Base-by-base conservation (phyloP, 2,329 filamentous ascomycete genomes). In the Nothophaeocryptopus gaeumannii region DNA sequence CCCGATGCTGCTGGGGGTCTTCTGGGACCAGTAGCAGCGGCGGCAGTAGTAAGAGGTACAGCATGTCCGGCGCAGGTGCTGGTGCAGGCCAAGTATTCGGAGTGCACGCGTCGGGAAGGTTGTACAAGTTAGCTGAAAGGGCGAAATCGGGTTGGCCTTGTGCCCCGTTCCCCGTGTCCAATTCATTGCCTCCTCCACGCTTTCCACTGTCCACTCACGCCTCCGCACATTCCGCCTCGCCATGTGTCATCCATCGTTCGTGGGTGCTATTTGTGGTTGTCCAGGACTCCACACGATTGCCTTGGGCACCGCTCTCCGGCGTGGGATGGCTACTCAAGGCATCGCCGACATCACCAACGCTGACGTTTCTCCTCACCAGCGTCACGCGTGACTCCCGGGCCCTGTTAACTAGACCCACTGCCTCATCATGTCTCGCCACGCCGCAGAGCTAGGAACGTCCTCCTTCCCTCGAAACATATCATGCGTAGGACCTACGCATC, bases 381-480 rank as follows among this genome's bases (percentile, higher is more conserved):
- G 32, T 53, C 48, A 51, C 45, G 51, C 54, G 51, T 47, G 31
- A 47, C 41, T 43, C 37, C 40, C 45, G 39, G 41, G 53, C 49
- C 49, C 41, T 44, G 43, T 38, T 46, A 54, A 47, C 38, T 45
- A 52, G 43, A 50, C 43, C 48, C 52, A 48, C 49, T 53, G 46
- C 47, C 51, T 52, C 45, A 45, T 36, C 13, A 54, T 53, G 51
- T 16, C 13, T 53, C 39, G 31, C 50, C 50, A 48, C 47, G 35
- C 37, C 41, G 12, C 33, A 41, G 44, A 45, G 53, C 36, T 29
- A 44, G 39, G 39, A 48, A 39, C 37, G 34, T 50, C 42, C 42
- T 34, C 47, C 47, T 53, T 47, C 35, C 39, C 45, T 30, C 14
- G 13, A 14, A 36, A 34, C 51, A 50, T 51, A 49, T 43, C 35